Evolutionary conservation across 1,284 basidiomycete species (phyloP).

Genomic region (Takashimella tepidaria): DNA sequence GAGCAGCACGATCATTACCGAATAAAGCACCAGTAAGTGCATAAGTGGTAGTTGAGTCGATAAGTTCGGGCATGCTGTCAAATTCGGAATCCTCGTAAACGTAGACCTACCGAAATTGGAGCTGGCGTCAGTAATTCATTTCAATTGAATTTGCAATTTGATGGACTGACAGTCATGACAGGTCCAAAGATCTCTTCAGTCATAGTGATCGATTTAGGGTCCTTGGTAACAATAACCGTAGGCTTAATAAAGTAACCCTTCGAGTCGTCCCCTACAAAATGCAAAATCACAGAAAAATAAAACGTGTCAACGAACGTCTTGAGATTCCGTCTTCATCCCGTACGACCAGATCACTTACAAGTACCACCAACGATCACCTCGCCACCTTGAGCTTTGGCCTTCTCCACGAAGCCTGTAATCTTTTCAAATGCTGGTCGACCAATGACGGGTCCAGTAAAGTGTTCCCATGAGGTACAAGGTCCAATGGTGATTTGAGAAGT

Average conservation of each 20-base stretch:
- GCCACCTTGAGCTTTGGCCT: conserved; percentile 82
- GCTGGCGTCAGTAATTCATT: no score
- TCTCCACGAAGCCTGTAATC: conserved; percentile 75
- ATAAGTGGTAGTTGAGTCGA: conserved; percentile 84
- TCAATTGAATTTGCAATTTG: no score
- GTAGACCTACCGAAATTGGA: conserved; percentile 71
- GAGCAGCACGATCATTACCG: conserved; percentile 67
- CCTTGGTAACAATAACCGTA: conserved; percentile 88
- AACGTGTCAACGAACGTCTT: no score
- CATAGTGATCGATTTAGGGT: conserved; percentile 87
- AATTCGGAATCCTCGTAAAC: conserved; percentile 80
- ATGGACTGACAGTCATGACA: conserved; percentile 89
- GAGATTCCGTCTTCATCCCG: no score
- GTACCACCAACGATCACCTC: conserved; percentile 82
- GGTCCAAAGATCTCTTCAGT: conserved; percentile 96
- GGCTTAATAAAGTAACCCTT: conserved; percentile 92
- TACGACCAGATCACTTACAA: no score
- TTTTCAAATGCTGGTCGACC: conserved; percentile 77
- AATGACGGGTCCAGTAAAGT: conserved; percentile 97
- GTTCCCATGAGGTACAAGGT: conserved; percentile 65
- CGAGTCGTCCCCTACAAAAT: conserved; percentile 80
- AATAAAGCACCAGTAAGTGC: conserved; percentile 91
- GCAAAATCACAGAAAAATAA: no score
- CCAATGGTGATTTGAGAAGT: conserved; percentile 82
- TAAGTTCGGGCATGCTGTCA: conserved; percentile 76